Base-by-base conservation (phyloP, 108 stramenopile genomes). In the Fistulifera pelliculosa region DNA sequence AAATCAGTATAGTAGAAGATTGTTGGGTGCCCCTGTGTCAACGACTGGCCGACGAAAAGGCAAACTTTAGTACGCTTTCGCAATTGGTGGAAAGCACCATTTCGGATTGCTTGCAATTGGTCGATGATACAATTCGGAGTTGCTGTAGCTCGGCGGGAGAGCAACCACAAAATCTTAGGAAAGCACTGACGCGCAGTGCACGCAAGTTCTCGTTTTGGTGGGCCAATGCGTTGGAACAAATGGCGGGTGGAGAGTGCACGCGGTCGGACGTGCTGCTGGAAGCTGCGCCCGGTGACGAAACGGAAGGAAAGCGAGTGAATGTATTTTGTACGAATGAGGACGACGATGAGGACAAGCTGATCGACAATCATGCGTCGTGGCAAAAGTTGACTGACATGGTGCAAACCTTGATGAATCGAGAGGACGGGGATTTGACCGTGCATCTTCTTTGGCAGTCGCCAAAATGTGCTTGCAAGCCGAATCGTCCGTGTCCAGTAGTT, bases 381-480 rank as follows among this genome's bases (percentile, higher is more conserved):
- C 31, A 35, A 35, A 35, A 35, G n/a, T 35, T 35, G 31, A 6
- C 6, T 35, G 31, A 35, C 31, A 35, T 35, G 31, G 8, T 35
- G 31, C 31, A 35, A 8, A 11, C 44, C 4, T 6, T 45, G 44
- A 45, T 11, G 6, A 8, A 4, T 5, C 4, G 16, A 21, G 44
- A 45, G 44, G 44, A 19, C 11, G 44, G 44, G 3, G 16, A 45
- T 45, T 39, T 21, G 15, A 41, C 41, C 21, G 23, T 67, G 28
- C 56, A 68, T 47, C 71, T 82, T 38, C 60, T 67, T 69, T 91
- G 21, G 79, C 85, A 0, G 55, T 92, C 35, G 71, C 77, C 19
- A 84, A 87, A 69, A 86, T 86, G 84, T 83, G 84, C 41, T 79
- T 79, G 17, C 57, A 85, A 3, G 86, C 84, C 0, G 73, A 83